Evolutionary conservation across 352 stramenopile genomes (phyloP), one percentile per base, ranked within the genome.

Genomic region (Lagenidium giganteum): DNA sequence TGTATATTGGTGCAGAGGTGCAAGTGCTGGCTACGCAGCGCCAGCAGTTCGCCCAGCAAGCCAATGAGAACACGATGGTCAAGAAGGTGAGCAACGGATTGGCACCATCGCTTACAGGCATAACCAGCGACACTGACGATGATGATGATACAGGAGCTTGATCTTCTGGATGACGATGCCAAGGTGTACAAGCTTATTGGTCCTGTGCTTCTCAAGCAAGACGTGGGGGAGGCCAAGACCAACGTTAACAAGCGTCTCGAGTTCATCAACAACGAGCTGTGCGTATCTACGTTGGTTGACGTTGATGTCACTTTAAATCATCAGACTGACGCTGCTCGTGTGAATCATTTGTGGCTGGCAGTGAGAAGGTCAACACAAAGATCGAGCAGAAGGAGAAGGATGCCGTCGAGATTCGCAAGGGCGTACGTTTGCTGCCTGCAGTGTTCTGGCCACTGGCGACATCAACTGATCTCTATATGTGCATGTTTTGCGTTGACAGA

Each of bases 41-140:
- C 20, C 87, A 96, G 67, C 81, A 79, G 42, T 93, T 95, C 40
- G 81, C 95, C 54, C 79, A 93, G 45, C 94, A 98, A 48, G 61
- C 87, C 37, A 97, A 96, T 43, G 94, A 98, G 62, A 98, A 98
- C 66, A 91, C 92, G 61, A 97, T 98, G 91, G 94, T 98, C 22
- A 90, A 96, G 74, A 76, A 95, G 64, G 64, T 70, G 31, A 28
- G 40, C 16, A 6, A 20, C n/a, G n/a, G n/a, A n/a, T n/a, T n/a
- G n/a, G n/a, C n/a, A n/a, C n/a, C n/a, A n/a, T n/a, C n/a, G n/a
- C n/a, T n/a, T n/a, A n/a, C n/a, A n/a, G n/a, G n/a, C n/a, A n/a
- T n/a, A n/a, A n/a, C n/a, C n/a, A n/a, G n/a, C n/a, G n/a, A n/a
- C n/a, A n/a, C n/a, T n/a, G n/a, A n/a, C n/a, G n/a, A n/a, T n/a